Base-by-base conservation (phyloP, 2,329 filamentous ascomycete genomes). In the Trichoderma sp. region DNA sequence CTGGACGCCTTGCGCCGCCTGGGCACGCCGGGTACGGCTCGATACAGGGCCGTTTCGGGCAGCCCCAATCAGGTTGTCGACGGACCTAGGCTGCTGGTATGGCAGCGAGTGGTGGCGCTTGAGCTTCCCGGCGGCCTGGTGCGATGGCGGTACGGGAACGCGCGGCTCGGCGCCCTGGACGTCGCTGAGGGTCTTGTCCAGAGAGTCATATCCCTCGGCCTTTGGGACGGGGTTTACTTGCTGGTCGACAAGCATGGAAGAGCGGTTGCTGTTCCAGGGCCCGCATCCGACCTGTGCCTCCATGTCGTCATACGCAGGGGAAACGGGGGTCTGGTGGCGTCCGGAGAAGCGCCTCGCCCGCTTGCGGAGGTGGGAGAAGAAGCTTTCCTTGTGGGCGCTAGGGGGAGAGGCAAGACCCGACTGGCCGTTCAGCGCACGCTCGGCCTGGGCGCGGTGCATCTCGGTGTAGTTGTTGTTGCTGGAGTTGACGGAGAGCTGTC, bases 301-400 rank as follows among this genome's bases (percentile, higher is more conserved):
- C 62, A 96, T 82, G 73, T 98, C 94, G 71, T 97, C 93, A 63
- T 89, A 88, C 50, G 85, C 87, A 9, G 92, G 90, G 19, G 92
- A 91, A 66, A 90, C 87, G 7, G 92, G 89, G 15, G 88, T 89
- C 74, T 94, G 91, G 74, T 97, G 93, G 65, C 94, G 89, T 54
- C 95, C 95, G 28, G 95, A 99, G 67, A 99, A 89, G 70, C 95
- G 86, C 71, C 95, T 87, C 30, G 96, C 95, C 59, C 94, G 89
- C 78, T 99, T 99, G 64, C 95, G 87, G 7, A 99, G 84, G 75
- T 99, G 95, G 0, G 95, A 98, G 79, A 99, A 99, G 82, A 99
- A 99, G 77, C 95, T 92, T 77, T 99, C 95, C 74, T 96, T 96
- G 64, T 93, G 91, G 19, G 86, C 91, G 71, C 85, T 89, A 0